Base-by-base conservation (phyloP, 2,329 filamentous ascomycete species). In the Alternaria brassicae region DNA sequence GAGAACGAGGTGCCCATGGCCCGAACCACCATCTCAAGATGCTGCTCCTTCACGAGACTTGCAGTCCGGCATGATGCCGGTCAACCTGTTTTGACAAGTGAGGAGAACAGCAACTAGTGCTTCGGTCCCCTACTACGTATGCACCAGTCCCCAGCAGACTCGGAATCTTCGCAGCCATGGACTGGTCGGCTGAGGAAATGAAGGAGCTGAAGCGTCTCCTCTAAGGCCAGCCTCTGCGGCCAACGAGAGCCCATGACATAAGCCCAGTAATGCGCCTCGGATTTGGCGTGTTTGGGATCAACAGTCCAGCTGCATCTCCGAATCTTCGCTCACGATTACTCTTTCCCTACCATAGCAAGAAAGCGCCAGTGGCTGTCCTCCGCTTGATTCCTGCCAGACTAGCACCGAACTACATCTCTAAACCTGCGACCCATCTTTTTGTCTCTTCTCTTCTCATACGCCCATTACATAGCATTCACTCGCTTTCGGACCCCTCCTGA, bases 221-320 rank as follows among this genome's bases (percentile, higher is more conserved):
- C 61, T 61, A 51, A 60, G 37, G 60, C 66, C 60, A 50, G 62
- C 57, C 47, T 63, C 63, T 62, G 61, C 64, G 61, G 61, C 71
- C 69, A 71, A 68, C 68, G 63, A 65, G 57, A 67, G 65, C 59
- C 51, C 56, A 63, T 65, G 63, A 63, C 63, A 58, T 65, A 63
- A 63, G 61, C 60, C 62, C 62, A 45, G 67, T 65, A 60, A 66
- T 61, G 65, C 65, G 62, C 65, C 57, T 58, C 56, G 47, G 55
- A 58, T 58, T 62, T 69, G 66, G 68, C 69, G 69, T 66, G 72
- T 74, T 72, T 74, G 69, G 66, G 55, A 60, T 63, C 57, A 51
- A 59, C 51, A 9, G 9, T 58, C 52, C 68, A 63, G 68, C 67
- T 72, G 57, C 61, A 57, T 64, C 50, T 34, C 53, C 58, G 27